These are phyloP conservation scores for Pestalotiopsis sp. DNA, from an alignment of 2,329 filamentous ascomycete genomes.

Conservation along the genomic window DNA sequence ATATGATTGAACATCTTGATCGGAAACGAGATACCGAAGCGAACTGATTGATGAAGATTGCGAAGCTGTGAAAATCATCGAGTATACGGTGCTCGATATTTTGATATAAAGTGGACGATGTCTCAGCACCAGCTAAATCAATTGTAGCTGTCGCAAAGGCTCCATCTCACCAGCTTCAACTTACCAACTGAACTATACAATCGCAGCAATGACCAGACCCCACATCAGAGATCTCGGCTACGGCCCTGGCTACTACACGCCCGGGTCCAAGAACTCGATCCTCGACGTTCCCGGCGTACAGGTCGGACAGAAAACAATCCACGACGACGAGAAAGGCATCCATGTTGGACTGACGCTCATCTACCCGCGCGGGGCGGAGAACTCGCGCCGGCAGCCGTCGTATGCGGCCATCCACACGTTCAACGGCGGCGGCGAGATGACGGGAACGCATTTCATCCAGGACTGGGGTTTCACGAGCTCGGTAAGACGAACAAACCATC, in stretches of 20 bases:
- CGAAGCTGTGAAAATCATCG: not conserved
- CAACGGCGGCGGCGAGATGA: constrained; percentile 13
- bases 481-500: not conserved
- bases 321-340: constrained; percentile 6
- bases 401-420: constrained; percentile 4
- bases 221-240: constrained; percentile 11
- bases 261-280: constrained; percentile 9
- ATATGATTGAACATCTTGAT: not conserved
- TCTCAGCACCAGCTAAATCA: no score
- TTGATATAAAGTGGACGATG: no score
- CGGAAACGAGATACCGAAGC: not conserved
- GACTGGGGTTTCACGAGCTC: constrained; percentile 13
- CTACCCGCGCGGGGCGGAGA: constrained; percentile 7
- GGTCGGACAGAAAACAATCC: constrained; percentile 9
- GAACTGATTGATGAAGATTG: not conserved
- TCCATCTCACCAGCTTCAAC: not conserved
- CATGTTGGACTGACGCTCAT: constrained; percentile 11
- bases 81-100: not conserved
- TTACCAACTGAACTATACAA: not conserved
- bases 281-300: constrained; percentile 7
- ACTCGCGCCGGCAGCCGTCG: constrained; percentile 4
- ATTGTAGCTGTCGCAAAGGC: no score
- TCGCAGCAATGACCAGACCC: constrained; percentile 3
- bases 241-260: constrained; percentile 10
- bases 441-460: constrained; percentile 10